Base-by-base conservation (phyloP, 2,329 filamentous ascomycete genomes). In the Eutypella sp. region DNA sequence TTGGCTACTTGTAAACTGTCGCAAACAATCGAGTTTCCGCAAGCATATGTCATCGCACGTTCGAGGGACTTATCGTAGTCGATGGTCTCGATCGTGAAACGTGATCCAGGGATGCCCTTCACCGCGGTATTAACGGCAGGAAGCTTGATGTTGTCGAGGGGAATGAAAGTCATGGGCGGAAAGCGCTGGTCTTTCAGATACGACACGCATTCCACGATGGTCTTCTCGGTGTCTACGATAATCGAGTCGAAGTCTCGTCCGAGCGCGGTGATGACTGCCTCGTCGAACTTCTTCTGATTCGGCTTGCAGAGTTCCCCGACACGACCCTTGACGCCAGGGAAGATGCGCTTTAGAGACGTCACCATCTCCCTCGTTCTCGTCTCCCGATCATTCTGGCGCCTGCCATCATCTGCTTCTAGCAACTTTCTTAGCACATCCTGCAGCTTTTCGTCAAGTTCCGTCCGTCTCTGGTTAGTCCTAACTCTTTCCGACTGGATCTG, bases 101-200 rank as follows among this genome's bases (percentile, higher is more conserved):
- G 83, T 66, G 87, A 89, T 33, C 88, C 87, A 45, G 88, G 79
- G 64, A 96, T 85, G 23, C 90, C 89, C 68, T 96, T 96, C 54
- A 99, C 75, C 48, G 89, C 91, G 5, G 89, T 87, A 63, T 95
- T 95, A 48, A 93, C 81, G 10, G 89, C 84, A 64, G 89, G 91
- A 62, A 96, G 91, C 61, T 97, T 95, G 65, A 99, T 96, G 43
- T 95, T 96, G 72, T 99, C 93, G 16, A 99, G 76, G 1, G 93
- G 93, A 52, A 97, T 91, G 66, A 99, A 97, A 1, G 89, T 96
- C 68, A 93, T 89, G 47, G 91, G 89, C 6, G 87, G 81, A 44
- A 87, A 84, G 46, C 89, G 84, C 62, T 96, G 89, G 53, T 96
- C 89, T 57, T 93, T 93, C 47, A 99, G 79, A 60, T 96, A 95